Evolutionary conservation across 495 filamentous ascomycete species (phyloP), one percentile per base, ranked within the genome.

Genomic region (Tuber melanosporum): DNA sequence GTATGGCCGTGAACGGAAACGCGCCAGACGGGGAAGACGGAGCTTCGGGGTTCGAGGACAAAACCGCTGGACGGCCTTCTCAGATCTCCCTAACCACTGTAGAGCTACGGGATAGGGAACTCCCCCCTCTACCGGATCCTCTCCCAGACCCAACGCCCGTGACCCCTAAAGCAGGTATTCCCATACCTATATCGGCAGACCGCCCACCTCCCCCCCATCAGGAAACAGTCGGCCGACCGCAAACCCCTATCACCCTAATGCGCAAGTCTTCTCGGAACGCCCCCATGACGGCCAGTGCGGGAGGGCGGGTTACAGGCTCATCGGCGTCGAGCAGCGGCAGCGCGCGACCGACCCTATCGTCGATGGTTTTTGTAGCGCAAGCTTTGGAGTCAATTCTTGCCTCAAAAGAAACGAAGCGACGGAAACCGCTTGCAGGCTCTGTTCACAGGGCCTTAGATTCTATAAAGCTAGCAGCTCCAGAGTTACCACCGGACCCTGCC

Each of bases 361-460:
- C 95, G 72, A 91, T 97, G 75, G 93, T 97, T 74, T 98, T 98
- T 84, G 93, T 98, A 76, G 91, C 97, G 73, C 93, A 92, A 75
- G 94, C 96, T 43, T 85, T 99, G 73, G 95, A 98, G 86, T 89
- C 90, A 80, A 97, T 99, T 81, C 92, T 91, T 71, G 88, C 91
- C 41, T 95, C 93, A 52, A 94, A 93, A 85, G 94, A 98, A 85
- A 93, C 93, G 49, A 88, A 90, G 83, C 92, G 88, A 83, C 91
- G 89, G 82, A 95, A 92, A 84, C 89, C 92, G 83, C 87, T 98
- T 70, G 90, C 89, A 71, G 93, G 96, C 74, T 86, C 93, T 43
- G 90, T 92, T 71, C 90, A 94, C 79, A 90, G 90, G 77, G 96
- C 96, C 26, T 87, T 97, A 80, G 87, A 88, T 47, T 93, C 92